Conservation (phyloP, 305 asterid genomes). For the Fraxinus albicans region DNA sequence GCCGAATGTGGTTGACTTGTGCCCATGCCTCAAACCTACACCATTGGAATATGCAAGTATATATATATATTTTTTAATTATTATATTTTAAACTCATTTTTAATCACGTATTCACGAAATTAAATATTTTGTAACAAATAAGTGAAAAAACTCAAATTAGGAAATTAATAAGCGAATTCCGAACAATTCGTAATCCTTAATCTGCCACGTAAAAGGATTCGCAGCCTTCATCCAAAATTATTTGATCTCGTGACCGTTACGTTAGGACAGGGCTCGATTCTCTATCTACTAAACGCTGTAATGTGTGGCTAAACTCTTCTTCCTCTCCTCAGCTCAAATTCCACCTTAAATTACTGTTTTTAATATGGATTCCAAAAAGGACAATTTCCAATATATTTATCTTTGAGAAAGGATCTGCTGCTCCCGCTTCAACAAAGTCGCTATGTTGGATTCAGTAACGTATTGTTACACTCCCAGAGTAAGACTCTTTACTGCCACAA, state of each 20-base stretch:
- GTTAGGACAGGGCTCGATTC: slow-evolving; percentile 21
- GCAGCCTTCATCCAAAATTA: neutral
- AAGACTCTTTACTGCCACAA: slow-evolving; percentile 14
- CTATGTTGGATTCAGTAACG: slow-evolving; percentile 44
- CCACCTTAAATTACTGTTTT: neutral
- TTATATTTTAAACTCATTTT: no score
- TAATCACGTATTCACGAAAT: no score
- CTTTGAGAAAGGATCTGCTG: neutral
- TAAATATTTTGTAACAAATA: no score
- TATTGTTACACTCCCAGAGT: slow-evolving; percentile 40
- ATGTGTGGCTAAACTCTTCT: slow-evolving; percentile 50
- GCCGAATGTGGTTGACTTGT: no score
- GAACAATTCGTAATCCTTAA: neutral
- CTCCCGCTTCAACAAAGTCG: slow-evolving; percentile 33
- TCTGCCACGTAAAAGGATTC: neutral
- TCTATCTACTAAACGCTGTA: slow-evolving; percentile 21
- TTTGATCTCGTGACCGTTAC: slow-evolving; percentile 25
- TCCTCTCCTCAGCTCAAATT: slow-evolving; percentile 13
- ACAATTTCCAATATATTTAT: neutral
- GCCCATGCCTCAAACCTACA: no score
- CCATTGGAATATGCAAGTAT: no score
- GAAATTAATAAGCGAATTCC: neutral
- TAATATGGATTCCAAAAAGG: neutral
- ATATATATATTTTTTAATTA: no score
- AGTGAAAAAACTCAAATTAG: neutral